These are phyloP conservation scores for Paramecium bursaria DNA, from an alignment of 73 alveolate species.

Conservation along the genomic window DNA sequence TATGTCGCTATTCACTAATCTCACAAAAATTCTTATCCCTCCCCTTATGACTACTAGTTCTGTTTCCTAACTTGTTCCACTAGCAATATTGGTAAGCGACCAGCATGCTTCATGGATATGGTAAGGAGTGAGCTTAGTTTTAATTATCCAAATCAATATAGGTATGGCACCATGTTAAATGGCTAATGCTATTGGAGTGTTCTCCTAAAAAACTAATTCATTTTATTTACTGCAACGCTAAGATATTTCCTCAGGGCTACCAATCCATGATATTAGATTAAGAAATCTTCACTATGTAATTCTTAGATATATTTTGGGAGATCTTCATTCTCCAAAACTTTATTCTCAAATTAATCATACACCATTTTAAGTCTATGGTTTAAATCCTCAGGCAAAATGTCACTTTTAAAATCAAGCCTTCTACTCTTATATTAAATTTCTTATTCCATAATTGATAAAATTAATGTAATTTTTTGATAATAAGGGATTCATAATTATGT, in stretches of 20 bases:
- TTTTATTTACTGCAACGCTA: not conserved
- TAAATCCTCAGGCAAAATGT: not conserved
- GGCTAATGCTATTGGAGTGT: not conserved
- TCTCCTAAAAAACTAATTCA: not conserved
- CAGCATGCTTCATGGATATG: constrained; percentile 82
- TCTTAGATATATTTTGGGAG: not conserved
- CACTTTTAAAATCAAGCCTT: too few relatives aligned
- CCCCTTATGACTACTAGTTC: constrained; percentile 83
- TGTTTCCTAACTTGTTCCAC: constrained; percentile 83
- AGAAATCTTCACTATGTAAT: not conserved
- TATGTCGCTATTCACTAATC: constrained; percentile 72
- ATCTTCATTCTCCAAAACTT: not conserved
- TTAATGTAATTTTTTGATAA: too few relatives aligned
- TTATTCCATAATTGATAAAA: too few relatives aligned
- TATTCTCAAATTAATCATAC: not conserved
- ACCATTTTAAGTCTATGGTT: not conserved
- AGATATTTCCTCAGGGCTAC: not conserved
- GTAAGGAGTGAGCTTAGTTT: not conserved
- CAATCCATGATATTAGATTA: not conserved
- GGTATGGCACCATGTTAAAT: not conserved
- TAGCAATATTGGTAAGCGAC: constrained; percentile 89
- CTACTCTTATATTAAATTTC: too few relatives aligned
- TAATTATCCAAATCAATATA: too few relatives aligned
- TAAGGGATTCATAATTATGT: too few relatives aligned
- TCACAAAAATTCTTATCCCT: constrained; percentile 76